Conservation (phyloP, 1,284 basidiomycete genomes). For the Heterobasidion annosum region DNA sequence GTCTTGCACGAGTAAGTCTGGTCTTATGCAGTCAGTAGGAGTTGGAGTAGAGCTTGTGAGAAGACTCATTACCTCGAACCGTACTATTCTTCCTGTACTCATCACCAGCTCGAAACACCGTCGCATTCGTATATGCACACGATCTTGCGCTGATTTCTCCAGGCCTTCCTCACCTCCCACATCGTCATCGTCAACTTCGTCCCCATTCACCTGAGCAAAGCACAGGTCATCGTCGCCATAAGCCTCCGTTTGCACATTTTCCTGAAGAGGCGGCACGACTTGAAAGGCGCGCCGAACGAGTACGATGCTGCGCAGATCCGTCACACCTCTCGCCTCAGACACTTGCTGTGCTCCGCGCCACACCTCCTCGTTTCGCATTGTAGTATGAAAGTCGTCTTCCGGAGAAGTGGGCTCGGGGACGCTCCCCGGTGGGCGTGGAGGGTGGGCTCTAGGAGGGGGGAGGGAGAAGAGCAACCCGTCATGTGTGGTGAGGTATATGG, state of each 20-base stretch:
- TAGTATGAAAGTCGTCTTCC: conserved; percentile 23
- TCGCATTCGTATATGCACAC: conserved; percentile 42
- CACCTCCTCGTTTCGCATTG: conserved; percentile 43
- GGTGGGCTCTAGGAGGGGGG: conserved; percentile 42
- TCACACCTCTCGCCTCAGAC: conserved; percentile 51
- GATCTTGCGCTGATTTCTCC: conserved; percentile 28
- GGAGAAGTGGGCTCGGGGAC: conserved; percentile 20
- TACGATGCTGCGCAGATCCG: conserved; percentile 61
- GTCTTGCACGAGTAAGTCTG: conserved; percentile 56
- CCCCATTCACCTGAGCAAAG: conserved; percentile 30
- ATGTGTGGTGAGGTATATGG: conserved; percentile 66
- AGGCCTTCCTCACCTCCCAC: conserved; percentile 60
- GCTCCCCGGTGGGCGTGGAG: conserved; percentile 60
- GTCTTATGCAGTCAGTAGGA: conserved; percentile 2
- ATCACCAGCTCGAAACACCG: conserved; percentile 75
- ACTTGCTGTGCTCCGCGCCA: conserved; percentile 61
- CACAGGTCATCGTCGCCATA: conserved; percentile 21
- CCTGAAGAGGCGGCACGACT: conserved; percentile 27
- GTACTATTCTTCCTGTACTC: conserved; percentile 56
- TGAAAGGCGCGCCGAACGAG: conserved; percentile 58
- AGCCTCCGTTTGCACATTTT: conserved; percentile 21
- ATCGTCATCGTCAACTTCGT: conserved; percentile 46
- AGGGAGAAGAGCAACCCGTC: conserved; percentile 66
- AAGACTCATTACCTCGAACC: conserved; percentile 56
- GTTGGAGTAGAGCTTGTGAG: conserved; percentile 1